Evolutionary conservation across 495 filamentous ascomycete genomes (phyloP).

Genomic region (Neurospora sp.): DNA sequence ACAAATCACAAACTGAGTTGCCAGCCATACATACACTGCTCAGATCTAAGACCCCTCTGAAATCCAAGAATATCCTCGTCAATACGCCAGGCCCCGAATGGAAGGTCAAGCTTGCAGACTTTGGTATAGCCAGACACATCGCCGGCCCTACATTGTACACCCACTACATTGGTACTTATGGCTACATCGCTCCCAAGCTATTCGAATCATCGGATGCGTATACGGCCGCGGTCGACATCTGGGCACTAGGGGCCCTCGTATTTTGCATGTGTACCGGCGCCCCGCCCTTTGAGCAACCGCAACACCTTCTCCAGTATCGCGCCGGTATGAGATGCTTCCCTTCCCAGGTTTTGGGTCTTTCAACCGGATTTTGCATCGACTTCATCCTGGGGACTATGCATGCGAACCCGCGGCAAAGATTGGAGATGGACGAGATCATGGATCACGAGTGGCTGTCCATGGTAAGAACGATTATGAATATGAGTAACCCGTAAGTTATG

Average conservation of each 20-base stretch:
- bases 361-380: background rate
- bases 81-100: slow-evolving; percentile 16
- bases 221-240: slow-evolving; percentile 9
- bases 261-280: background rate
- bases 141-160: slow-evolving; percentile 6
- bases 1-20: background rate
- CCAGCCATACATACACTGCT: background rate
- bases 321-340: background rate
- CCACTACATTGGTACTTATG: slow-evolving; percentile 5
- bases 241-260: slow-evolving; percentile 12
- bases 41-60: background rate
- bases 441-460: background rate
- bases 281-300: background rate
- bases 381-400: background rate
- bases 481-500: background rate
- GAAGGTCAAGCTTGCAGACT: slow-evolving; percentile 44
- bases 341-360: background rate
- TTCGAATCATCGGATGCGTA: background rate
- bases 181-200: slow-evolving; percentile 10
- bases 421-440: background rate
- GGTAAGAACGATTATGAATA: background rate
- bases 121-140: slow-evolving; percentile 31
- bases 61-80: slow-evolving; percentile 14
- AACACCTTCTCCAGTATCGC: background rate
- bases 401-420: background rate